Conservation (phyloP, 495 filamentous ascomycete genomes). For the Paragyromitra xinjiangensis region DNA sequence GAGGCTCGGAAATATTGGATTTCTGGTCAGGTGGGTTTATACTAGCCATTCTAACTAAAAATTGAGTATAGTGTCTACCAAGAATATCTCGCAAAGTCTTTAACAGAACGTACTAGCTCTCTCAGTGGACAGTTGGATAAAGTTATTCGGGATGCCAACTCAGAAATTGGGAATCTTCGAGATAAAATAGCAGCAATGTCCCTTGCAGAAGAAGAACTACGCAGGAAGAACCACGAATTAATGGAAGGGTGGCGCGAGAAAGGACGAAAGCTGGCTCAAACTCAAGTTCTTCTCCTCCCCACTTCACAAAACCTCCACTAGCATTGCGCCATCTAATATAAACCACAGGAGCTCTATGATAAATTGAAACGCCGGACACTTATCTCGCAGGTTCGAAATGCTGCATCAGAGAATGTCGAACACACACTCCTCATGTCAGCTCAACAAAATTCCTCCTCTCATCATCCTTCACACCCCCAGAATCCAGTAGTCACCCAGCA, state of each 20-base stretch:
- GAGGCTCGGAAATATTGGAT: constrained; percentile 29
- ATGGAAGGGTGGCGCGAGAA: constrained; percentile 75
- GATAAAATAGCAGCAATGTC: constrained; percentile 74
- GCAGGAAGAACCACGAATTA: constrained; percentile 80
- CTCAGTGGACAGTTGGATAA: constrained; percentile 80
- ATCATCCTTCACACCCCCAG: constrained; percentile 22
- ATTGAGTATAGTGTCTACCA: constrained; percentile 73
- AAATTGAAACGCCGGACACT: constrained; percentile 70
- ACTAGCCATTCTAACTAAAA: constrained; percentile 16
- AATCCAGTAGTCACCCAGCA: constrained; percentile 6
- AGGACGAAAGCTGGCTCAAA: constrained; percentile 75
- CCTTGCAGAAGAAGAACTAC: constrained; percentile 70
- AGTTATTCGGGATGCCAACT: constrained; percentile 80
- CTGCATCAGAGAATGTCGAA: constrained; percentile 47
- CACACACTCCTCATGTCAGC: constrained; percentile 39
- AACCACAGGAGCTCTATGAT: constrained; percentile 76
- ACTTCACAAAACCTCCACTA: neutral
- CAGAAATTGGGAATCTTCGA: constrained; percentile 75
- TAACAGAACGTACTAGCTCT: constrained; percentile 76
- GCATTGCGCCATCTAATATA: neutral
- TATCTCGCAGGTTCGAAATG: constrained; percentile 53
- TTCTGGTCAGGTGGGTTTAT: neutral
- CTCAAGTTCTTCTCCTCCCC: constrained; percentile 61
- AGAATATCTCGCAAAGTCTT: constrained; percentile 73
- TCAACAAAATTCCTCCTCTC: constrained; percentile 14